Evolutionary conservation across 2,329 filamentous ascomycete species (phyloP).

Genomic region (Diplodia intermedia): DNA sequence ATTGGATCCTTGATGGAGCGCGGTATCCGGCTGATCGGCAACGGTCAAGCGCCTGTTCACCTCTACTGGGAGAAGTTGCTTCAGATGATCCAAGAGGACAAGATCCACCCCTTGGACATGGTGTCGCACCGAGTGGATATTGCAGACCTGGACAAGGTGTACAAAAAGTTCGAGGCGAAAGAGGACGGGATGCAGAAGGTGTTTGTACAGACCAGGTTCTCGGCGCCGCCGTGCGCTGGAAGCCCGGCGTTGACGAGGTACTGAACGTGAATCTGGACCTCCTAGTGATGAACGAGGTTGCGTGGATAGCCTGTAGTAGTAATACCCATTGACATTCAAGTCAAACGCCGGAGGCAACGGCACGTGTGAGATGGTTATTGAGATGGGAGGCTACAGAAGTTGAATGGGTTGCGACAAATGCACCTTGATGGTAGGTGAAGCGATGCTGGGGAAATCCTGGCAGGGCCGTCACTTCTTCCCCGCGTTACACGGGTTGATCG

Average conservation of each 20-base stretch:
- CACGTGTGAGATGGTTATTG: too few species aligned
- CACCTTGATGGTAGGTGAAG: neutral
- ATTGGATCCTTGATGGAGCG: conserved; percentile 85
- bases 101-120: conserved; percentile 80
- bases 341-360: too few species aligned
- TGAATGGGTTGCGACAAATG: neutral
- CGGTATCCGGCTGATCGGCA: conserved; percentile 78
- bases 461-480: neutral
- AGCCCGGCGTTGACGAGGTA: conserved; percentile 60
- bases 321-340: neutral
- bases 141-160: conserved; percentile 60
- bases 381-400: neutral
- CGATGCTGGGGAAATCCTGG: neutral
- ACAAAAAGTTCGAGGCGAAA: conserved; percentile 70
- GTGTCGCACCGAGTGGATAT: conserved; percentile 73
- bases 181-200: conserved; percentile 83
- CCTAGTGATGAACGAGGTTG: neutral
- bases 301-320: neutral
- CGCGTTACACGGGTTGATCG: neutral
- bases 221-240: conserved; percentile 57
- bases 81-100: conserved; percentile 67
- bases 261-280: neutral
- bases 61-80: conserved; percentile 85
- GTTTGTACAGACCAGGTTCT: conserved; percentile 68
- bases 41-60: conserved; percentile 76